Evolutionary conservation across 1,284 basidiomycete genomes (phyloP).

Genomic region (Naganishia cerealis): DNA sequence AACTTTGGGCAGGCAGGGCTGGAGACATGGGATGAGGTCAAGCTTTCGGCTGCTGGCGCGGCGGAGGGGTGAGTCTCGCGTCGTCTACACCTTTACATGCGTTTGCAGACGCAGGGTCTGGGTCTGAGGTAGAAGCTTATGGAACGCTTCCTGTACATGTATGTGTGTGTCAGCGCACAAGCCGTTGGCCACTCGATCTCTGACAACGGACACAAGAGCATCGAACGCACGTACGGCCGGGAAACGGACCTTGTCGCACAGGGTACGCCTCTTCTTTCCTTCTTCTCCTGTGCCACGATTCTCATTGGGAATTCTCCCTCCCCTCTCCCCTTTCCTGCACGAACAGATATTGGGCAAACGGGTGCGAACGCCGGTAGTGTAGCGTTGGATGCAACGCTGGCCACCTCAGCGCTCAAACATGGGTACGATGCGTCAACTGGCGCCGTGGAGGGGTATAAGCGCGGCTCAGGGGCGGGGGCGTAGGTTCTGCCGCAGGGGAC

Average conservation of each 20-base stretch:
- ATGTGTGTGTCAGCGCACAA: slow-evolving; percentile 35
- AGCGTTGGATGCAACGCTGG: slow-evolving; percentile 39
- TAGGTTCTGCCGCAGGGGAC: background rate
- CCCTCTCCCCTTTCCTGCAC: background rate
- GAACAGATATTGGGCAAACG: slow-evolving; percentile 44
- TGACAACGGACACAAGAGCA: slow-evolving; percentile 43
- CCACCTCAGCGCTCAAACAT: slow-evolving; percentile 42
- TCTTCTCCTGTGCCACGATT: background rate
- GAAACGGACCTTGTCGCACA: slow-evolving; percentile 44
- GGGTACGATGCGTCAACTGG: slow-evolving; percentile 39
- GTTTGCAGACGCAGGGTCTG: too few species aligned
- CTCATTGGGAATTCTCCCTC: background rate
- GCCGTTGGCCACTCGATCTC: slow-evolving; percentile 45
- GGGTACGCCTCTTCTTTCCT: slow-evolving; percentile 36
- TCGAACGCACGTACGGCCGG: slow-evolving; percentile 46
- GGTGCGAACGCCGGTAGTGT: slow-evolving; percentile 43
- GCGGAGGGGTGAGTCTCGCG: slow-evolving; percentile 37
- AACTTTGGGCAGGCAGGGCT: slow-evolving; percentile 40
- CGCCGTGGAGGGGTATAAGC: slow-evolving; percentile 22
- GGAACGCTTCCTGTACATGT: background rate
- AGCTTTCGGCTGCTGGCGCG: slow-evolving; percentile 46
- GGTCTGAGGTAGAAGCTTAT: too few species aligned
- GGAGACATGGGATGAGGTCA: slow-evolving; percentile 47
- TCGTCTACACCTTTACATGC: background rate
- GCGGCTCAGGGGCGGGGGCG: background rate